Evolutionary conservation across 352 stramenopile genomes (phyloP).

Genomic region (Phytophthora pini): DNA sequence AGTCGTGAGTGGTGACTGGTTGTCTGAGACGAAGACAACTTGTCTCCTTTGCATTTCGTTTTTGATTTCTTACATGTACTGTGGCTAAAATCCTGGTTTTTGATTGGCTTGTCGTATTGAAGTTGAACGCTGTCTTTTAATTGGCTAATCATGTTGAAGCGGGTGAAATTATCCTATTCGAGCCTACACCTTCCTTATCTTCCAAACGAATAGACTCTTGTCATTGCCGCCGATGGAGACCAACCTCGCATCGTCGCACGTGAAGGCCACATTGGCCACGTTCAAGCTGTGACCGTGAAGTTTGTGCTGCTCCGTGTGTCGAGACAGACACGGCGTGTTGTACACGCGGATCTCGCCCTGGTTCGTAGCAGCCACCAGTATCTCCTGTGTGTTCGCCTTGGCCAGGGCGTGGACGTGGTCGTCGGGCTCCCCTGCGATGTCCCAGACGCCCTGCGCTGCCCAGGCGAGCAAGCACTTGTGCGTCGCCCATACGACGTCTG

Average conservation of each 20-base stretch:
- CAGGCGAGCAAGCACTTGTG: conserved; percentile 76
- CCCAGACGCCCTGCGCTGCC: conserved; percentile 72
- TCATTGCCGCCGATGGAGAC: conserved; percentile 78
- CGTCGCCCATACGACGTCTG: conserved; percentile 66
- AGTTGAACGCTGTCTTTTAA: conserved; percentile 7
- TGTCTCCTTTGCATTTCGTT: conserved; percentile 4
- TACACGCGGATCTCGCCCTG: conserved; percentile 71
- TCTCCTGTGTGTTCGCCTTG: conserved; percentile 49
- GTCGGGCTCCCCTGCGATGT: conserved; percentile 44
- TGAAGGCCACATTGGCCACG: conserved; percentile 72
- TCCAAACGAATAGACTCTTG: conserved; percentile 82
- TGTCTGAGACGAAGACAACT: background rate
- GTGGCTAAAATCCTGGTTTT: conserved; percentile 5
- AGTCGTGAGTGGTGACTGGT: conserved; percentile 10
- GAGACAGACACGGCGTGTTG: conserved; percentile 73
- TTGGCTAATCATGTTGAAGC: conserved; percentile 17
- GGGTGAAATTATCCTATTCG: background rate
- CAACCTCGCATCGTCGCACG: conserved; percentile 68
- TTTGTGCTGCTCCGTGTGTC: conserved; percentile 58
- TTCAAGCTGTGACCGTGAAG: conserved; percentile 68
- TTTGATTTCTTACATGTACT: background rate
- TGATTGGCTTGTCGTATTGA: conserved; percentile 10
- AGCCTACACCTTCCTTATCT: conserved; percentile 15
- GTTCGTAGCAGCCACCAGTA: conserved; percentile 74
- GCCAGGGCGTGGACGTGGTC: conserved; percentile 66